Evolutionary conservation across 2,329 filamentous ascomycete genomes (phyloP).

Genomic region (Colletotrichum graminicola): DNA sequence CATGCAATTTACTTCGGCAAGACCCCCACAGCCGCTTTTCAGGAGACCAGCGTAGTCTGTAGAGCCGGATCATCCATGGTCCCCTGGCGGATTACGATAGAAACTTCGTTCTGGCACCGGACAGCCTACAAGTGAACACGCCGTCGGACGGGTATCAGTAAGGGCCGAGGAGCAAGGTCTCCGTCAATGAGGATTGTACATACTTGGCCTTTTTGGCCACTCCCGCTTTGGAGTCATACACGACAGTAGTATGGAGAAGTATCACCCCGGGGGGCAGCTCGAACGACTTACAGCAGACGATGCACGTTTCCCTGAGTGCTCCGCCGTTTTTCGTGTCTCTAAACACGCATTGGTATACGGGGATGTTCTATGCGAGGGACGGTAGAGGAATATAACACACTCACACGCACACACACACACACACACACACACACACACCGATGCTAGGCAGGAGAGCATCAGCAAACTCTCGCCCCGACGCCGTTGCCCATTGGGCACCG

Average conservation of each 20-base stretch:
- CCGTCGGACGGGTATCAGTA: neutral
- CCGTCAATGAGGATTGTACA: neutral
- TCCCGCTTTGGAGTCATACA: neutral
- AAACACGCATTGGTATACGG: neutral
- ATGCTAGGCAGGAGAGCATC: too few species aligned
- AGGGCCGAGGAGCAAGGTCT: neutral
- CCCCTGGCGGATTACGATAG: neutral
- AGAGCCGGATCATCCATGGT: neutral
- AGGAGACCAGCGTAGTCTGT: neutral
- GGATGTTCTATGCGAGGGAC: neutral
- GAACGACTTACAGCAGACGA: neutral
- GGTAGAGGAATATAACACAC: neutral
- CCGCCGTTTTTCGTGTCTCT: neutral
- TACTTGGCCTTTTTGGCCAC: neutral
- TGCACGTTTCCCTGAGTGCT: neutral
- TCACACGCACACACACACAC: too few species aligned
- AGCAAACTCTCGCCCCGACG: too few species aligned
- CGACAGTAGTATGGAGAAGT: neutral
- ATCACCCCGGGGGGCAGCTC: neutral
- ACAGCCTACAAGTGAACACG: neutral
- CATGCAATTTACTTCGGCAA: neutral
- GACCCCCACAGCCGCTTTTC: neutral
- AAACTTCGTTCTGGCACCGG: too few species aligned
- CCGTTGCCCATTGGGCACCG: too few species aligned
- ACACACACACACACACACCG: too few species aligned